phyloP scores from a whole-genome alignment of 2,329 filamentous ascomycete species.

The Colletotrichum chrysophilum region DNA sequence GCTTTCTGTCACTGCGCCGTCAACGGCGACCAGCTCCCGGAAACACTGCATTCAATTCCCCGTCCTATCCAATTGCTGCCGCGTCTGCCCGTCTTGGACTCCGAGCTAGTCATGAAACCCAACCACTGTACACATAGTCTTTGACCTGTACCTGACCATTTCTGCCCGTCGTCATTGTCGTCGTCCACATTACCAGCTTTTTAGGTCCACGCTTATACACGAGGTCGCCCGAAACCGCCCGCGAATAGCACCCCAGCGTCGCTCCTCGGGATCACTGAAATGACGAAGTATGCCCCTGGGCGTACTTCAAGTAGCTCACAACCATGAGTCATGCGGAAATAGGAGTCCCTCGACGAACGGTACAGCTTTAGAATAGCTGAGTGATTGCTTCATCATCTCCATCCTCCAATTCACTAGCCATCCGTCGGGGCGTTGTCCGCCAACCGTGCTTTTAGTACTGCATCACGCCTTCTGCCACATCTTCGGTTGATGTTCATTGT shows the following conservation, averaged over 20 bases:
- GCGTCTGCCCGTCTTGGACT: accelerated
- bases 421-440: no score
- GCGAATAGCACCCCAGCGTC: not conserved
- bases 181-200: not conserved
- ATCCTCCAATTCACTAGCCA: no score
- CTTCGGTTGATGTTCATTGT: no score
- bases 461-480: no score
- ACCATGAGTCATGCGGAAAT: no score
- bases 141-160: not conserved
- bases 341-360: no score
- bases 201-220: not conserved
- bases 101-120: not conserved
- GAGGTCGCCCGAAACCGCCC: not conserved
- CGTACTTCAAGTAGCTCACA: no score
- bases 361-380: no score
- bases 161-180: not conserved
- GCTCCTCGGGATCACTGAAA: no score
- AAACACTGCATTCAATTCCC: not conserved
- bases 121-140: accelerated
- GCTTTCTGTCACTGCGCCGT: not conserved
- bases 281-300: no score
- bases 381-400: no score
- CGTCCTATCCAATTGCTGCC: not conserved
- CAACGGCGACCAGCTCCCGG: not conserved
- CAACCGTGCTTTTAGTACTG: accelerated